phyloP scores from a whole-genome alignment of 257 asterid genomes.

The Leonotis leonurus region DNA sequence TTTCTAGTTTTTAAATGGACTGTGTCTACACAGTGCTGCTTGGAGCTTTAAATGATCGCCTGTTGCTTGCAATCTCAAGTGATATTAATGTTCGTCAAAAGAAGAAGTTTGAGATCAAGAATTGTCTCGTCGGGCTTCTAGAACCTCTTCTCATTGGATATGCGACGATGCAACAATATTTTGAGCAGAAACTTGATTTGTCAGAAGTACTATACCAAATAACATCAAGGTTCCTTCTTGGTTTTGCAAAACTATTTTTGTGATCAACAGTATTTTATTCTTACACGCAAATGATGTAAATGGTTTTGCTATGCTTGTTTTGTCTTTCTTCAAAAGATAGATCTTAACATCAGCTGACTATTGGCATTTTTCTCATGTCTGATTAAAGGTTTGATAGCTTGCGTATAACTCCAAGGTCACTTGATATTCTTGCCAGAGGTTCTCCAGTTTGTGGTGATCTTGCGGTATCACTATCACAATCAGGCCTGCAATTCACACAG shows the following conservation, averaged over 20 bases:
- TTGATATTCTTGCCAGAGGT: constrained; percentile 92
- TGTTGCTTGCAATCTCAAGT: constrained; percentile 73
- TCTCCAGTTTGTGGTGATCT: constrained; percentile 99
- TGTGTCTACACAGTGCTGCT: constrained; percentile 60
- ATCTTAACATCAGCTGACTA: constrained; percentile 15
- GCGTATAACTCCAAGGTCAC: constrained; percentile 97
- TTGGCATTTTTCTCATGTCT: constrained; percentile 29
- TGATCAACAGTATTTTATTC: constrained; percentile 4
- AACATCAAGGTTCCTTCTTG: constrained; percentile 71
- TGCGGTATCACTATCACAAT: constrained; percentile 94
- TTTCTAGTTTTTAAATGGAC: constrained; percentile 18
- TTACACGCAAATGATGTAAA: constrained; percentile 2
- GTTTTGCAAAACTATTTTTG: constrained; percentile 5
- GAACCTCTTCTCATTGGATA: constrained; percentile 99
- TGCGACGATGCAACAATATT: constrained; percentile 92
- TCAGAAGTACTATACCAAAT: constrained; percentile 96
- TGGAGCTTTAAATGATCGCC: constrained; percentile 94
- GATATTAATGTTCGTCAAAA: constrained; percentile 89
- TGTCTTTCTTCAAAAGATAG: constrained; percentile 4
- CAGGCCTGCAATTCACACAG: constrained; percentile 98
- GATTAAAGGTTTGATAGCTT: constrained; percentile 90
- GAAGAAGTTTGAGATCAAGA: constrained; percentile 88
- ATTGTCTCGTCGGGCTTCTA: constrained; percentile 90
- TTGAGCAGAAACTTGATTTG: constrained; percentile 98
- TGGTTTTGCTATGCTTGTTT: constrained; percentile 14